A percentile compares a stretch with the other conserved stretches of the same genome.
These are phyloP conservation scores for Escallonia herrerae DNA, from an alignment of 129 eudicot genomes.

Conservation along the genomic window DNA sequence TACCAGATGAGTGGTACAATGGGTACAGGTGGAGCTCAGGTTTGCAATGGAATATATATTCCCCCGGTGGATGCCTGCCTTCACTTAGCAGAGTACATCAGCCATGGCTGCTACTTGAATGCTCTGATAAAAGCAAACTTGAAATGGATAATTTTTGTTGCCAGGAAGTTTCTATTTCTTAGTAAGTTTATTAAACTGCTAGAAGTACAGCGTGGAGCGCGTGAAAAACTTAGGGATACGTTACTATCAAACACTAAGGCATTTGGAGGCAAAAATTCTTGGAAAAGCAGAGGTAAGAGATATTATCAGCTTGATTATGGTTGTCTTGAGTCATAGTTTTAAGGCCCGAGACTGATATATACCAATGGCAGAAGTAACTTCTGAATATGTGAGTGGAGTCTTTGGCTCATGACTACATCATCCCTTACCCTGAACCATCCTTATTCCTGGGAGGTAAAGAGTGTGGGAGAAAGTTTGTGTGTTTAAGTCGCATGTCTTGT, in stretches of 20 bases:
- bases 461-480: too few species aligned
- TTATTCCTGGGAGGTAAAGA: too few species aligned
- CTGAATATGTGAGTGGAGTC: too few species aligned
- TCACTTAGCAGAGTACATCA: constrained; percentile 81
- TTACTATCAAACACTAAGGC: constrained; percentile 76
- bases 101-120: constrained; percentile 88
- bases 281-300: constrained; percentile 54
- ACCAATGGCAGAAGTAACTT: too few species aligned
- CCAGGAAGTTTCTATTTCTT: background rate
- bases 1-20: constrained; percentile 78
- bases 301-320: too few species aligned
- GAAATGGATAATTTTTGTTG: background rate
- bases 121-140: constrained; percentile 42
- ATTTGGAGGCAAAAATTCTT: constrained; percentile 72
- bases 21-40: constrained; percentile 76
- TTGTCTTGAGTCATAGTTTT: too few species aligned
- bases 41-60: constrained; percentile 81
- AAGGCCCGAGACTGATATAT: too few species aligned
- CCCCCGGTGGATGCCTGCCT: constrained; percentile 79
- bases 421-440: too few species aligned
- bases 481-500: too few species aligned
- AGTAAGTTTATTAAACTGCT: background rate
- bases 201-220: constrained; percentile 64
- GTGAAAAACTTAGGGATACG: constrained; percentile 81
- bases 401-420: too few species aligned